These are phyloP conservation scores for Hyaloraphidium curvatum DNA, from an alignment of 192 early-diverging fungal species.

Conservation along the genomic window DNA sequence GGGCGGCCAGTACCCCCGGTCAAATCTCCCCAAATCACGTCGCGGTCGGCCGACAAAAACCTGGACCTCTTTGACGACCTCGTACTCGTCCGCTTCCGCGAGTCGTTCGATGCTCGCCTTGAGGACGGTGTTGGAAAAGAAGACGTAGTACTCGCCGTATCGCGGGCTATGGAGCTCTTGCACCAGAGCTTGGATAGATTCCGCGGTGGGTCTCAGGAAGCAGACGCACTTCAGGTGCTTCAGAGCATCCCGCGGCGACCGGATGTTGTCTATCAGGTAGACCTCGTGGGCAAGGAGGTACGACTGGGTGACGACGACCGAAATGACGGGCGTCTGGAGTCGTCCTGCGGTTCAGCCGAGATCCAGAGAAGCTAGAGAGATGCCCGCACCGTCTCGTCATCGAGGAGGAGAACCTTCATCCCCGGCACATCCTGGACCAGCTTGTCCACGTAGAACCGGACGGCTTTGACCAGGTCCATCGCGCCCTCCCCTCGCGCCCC, in stretches of 20 bases:
- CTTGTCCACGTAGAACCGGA: slow-evolving; percentile 79
- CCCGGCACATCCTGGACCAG: slow-evolving; percentile 76
- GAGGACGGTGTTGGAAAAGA: slow-evolving; percentile 83
- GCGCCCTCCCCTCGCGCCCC: no score
- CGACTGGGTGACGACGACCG: slow-evolving; percentile 83
- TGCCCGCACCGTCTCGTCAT: slow-evolving; percentile 58
- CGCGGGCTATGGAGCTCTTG: slow-evolving; percentile 80
- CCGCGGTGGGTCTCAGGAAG: slow-evolving; percentile 69
- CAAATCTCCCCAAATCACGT: not conserved
- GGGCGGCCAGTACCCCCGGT: not conserved
- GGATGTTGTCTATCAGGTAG: slow-evolving; percentile 84
- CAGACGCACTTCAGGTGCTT: slow-evolving; percentile 86
- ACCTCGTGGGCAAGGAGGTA: slow-evolving; percentile 77
- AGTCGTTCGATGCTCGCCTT: slow-evolving; percentile 79
- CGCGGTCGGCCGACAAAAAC: no score
- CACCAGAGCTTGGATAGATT: slow-evolving; percentile 65
- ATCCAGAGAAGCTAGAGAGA: no score
- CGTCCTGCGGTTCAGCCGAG: no score
- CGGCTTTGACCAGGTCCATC: slow-evolving; percentile 63
- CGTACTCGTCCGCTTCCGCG: slow-evolving; percentile 88
- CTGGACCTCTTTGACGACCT: slow-evolving; percentile 86
- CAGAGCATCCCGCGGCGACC: slow-evolving; percentile 78
- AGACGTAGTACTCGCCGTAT: slow-evolving; percentile 94
- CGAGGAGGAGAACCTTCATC: slow-evolving; percentile 96
- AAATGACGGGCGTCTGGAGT: slow-evolving; percentile 81